phyloP scores from a whole-genome alignment of 73 alveolate species.

The Paramecium sexaurelia region DNA sequence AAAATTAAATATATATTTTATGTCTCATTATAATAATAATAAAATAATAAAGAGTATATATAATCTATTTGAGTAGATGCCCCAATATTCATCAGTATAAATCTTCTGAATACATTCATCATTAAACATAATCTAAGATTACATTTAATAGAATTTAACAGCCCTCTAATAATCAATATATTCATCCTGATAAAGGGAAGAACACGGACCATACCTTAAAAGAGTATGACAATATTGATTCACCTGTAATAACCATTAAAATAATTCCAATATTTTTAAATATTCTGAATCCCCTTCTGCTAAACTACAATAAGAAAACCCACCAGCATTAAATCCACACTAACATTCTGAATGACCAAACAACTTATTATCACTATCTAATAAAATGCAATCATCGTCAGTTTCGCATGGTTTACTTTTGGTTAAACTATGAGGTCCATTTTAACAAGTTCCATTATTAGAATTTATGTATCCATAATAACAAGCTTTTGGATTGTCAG shows the following conservation, averaged over 20 bases:
- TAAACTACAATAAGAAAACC: slow-evolving; percentile 69
- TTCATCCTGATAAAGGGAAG: slow-evolving; percentile 52
- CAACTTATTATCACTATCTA: not conserved
- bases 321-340: slow-evolving; percentile 70
- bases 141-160: slow-evolving; percentile 31
- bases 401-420: slow-evolving; percentile 59
- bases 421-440: slow-evolving; percentile 57
- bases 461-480: slow-evolving; percentile 50
- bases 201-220: slow-evolving; percentile 63
- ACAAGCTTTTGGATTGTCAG: slow-evolving; percentile 63
- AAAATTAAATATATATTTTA: not conserved
- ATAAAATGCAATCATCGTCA: slow-evolving; percentile 52
- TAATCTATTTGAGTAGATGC: not conserved
- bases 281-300: slow-evolving; percentile 68
- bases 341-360: slow-evolving; percentile 60
- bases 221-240: slow-evolving; percentile 64
- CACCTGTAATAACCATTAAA: slow-evolving; percentile 50
- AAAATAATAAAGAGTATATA: not conserved
- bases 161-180: slow-evolving; percentile 37
- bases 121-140: slow-evolving; percentile 46
- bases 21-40: not conserved
- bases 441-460: slow-evolving; percentile 24
- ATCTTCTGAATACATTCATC: slow-evolving; percentile 53
- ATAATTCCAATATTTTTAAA: not conserved
- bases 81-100: slow-evolving; percentile 43